Evolutionary conservation across 352 stramenopile genomes (phyloP).

Genomic region (Phytopythium mirpurense): DNA sequence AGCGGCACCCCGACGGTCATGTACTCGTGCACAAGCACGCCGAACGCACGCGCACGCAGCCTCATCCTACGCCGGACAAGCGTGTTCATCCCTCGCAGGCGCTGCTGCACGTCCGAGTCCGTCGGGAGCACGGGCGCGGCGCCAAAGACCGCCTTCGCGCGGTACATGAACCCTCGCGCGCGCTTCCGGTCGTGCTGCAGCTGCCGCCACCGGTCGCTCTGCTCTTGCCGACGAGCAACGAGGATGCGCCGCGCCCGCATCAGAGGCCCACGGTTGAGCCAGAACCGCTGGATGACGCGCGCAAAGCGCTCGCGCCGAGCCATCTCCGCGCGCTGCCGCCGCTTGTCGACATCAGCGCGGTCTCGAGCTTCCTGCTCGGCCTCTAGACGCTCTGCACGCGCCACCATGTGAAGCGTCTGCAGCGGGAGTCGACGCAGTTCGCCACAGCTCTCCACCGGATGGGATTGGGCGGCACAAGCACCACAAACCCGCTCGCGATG

Average conservation of each 20-base stretch:
- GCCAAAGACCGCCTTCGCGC: conserved; percentile 32
- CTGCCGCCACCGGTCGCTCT: conserved; percentile 34
- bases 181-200: conserved; percentile 23
- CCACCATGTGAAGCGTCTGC: conserved; percentile 35
- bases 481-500: conserved; percentile 33
- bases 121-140: conserved; percentile 30
- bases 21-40: conserved; percentile 52
- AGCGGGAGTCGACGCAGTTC: conserved; percentile 24
- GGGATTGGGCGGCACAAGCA: conserved; percentile 26
- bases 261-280: conserved; percentile 29
- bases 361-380: conserved; percentile 39
- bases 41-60: conserved; percentile 49
- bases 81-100: conserved; percentile 44
- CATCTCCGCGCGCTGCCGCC: conserved; percentile 15
- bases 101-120: conserved; percentile 30
- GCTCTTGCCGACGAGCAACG: conserved; percentile 14
- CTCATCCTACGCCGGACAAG: conserved; percentile 38
- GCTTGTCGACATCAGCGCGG: conserved; percentile 39
- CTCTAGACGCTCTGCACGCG: conserved; percentile 23
- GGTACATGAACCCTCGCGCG: conserved; percentile 29
- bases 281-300: conserved; percentile 51
- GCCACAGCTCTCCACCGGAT: conserved; percentile 44
- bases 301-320: conserved; percentile 24
- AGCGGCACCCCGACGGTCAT: conserved; percentile 56
- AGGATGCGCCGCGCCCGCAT: conserved; percentile 22